Evolutionary conservation across 306 rosid genomes (phyloP), one percentile per base, ranked within the genome.

Genomic region (Dalbergia cochinchinensis): DNA sequence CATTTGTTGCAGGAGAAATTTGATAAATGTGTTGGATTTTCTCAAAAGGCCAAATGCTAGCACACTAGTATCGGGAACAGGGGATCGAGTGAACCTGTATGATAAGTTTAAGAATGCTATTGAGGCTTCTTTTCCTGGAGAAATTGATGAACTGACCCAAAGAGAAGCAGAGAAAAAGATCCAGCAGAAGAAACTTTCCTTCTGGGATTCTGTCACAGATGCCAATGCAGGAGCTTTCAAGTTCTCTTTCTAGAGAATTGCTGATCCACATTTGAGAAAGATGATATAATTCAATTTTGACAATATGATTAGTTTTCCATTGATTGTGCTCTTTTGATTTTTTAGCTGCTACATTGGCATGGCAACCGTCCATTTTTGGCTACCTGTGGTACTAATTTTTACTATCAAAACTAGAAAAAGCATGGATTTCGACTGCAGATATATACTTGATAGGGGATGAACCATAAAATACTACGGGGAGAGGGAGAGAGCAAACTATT

Each of bases 11-110:
- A 95, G 97, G 91, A 87, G 95, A 71, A 92, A 95, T 87, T 85
- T 95, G 85, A 62, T 91, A 71, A 87, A 91, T 84, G 97, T 95
- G 53, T 83, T 95, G 91, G 93, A 92, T 77, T 95, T 95, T 87
- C 98, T 91, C 4, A 85, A 83, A 65, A 86, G 83, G 84, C 99
- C 99, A 35, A 95, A 92, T 80, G 99, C 98, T 3, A 85, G 91
- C 82, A 81, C 79, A 19, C 83, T 95, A 64, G 98, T 92, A 54
- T 95, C 99, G 22, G 97, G 99, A 79, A 92, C 98, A 15, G 90
- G 84, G 84, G 98, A 95, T 77, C 83, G 98, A 34, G 97, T 90
- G 80, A 92, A 95, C 85, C 83, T 95, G 87, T 78, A 90, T 14
- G 95, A 87, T 20, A 95, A 91, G 77, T 95, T 95, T 69, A 92